These are phyloP conservation scores for Hypoxylon sp. DNA, from an alignment of 2,329 filamentous ascomycete genomes.

Conservation along the genomic window DNA sequence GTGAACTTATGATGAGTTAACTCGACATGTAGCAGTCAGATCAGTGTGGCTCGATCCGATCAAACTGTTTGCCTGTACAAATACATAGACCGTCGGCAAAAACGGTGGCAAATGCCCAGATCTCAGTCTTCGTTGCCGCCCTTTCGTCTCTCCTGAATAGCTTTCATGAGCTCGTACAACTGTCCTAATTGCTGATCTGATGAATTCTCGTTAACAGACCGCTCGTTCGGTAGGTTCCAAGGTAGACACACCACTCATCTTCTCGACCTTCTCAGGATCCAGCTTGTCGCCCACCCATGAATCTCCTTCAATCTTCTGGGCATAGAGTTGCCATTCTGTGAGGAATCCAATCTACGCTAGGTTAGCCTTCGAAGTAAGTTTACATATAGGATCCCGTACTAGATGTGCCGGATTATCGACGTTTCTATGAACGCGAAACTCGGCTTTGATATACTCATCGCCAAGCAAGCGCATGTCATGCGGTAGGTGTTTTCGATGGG, in stretches of 20 bases:
- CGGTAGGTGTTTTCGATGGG: constrained; percentile 84
- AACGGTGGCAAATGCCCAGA: neutral
- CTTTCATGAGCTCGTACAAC: constrained; percentile 92
- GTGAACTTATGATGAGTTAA: neutral
- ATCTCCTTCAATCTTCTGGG: constrained; percentile 90
- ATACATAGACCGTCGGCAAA: neutral
- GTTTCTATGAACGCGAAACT: constrained; percentile 86
- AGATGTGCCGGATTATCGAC: constrained; percentile 94
- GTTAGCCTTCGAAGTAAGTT: neutral
- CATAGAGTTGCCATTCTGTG: constrained; percentile 96
- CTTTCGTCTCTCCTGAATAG: constrained; percentile 67
- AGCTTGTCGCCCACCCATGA: constrained; percentile 86
- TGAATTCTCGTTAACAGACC: constrained; percentile 14
- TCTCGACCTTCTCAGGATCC: constrained; percentile 85
- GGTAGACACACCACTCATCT: constrained; percentile 84
- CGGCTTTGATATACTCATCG: constrained; percentile 92
- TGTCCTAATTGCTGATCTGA: constrained; percentile 93
- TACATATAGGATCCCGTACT: constrained; percentile 62
- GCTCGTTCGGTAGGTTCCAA: neutral
- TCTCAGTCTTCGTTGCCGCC: constrained; percentile 43
- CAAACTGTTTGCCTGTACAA: neutral
- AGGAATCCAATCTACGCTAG: constrained; percentile 86
- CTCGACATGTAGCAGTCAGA: neutral
- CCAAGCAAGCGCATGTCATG: constrained; percentile 83
- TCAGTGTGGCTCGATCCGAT: neutral